Conservation (phyloP, 148 eudicot species). For the Silene conica region DNA sequence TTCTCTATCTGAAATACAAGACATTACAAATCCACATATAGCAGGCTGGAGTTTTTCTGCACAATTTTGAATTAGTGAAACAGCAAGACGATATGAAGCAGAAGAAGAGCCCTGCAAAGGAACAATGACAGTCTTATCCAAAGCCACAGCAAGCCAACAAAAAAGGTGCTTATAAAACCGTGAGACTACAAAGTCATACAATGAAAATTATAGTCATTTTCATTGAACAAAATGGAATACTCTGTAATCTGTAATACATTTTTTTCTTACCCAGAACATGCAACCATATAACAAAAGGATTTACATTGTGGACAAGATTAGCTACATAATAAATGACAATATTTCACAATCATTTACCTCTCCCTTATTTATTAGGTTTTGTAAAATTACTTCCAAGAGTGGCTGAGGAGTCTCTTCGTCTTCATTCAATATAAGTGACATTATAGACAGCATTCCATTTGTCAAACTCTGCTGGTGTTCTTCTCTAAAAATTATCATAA, state of each 20-base stretch:
- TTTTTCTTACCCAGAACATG: too few species aligned
- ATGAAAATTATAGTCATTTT: neutral
- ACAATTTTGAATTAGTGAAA: constrained; percentile 53
- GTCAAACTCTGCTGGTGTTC: constrained; percentile 55
- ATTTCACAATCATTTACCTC: constrained; percentile 45
- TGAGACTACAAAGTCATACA: neutral
- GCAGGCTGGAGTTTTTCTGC: constrained; percentile 52
- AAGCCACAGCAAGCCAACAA: neutral
- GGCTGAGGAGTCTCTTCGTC: constrained; percentile 49
- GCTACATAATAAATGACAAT: constrained; percentile 5
- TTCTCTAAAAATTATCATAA: constrained; percentile 42
- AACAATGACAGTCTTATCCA: neutral
- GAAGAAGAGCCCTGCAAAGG: constrained; percentile 50
- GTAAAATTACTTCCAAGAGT: constrained; percentile 62
- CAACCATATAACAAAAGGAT: neutral
- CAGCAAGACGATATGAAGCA: constrained; percentile 65
- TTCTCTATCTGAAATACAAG: constrained; percentile 69
- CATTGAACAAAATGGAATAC: neutral
- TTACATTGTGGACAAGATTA: neutral
- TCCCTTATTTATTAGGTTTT: constrained; percentile 50
- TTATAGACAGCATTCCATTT: constrained; percentile 62
- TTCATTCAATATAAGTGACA: constrained; percentile 59
- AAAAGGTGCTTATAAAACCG: neutral
- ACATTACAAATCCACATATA: constrained; percentile 58
- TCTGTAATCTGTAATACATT: too few species aligned